Conservation (phyloP, 2,329 filamentous ascomycete species). For the Cytospora mali region DNA sequence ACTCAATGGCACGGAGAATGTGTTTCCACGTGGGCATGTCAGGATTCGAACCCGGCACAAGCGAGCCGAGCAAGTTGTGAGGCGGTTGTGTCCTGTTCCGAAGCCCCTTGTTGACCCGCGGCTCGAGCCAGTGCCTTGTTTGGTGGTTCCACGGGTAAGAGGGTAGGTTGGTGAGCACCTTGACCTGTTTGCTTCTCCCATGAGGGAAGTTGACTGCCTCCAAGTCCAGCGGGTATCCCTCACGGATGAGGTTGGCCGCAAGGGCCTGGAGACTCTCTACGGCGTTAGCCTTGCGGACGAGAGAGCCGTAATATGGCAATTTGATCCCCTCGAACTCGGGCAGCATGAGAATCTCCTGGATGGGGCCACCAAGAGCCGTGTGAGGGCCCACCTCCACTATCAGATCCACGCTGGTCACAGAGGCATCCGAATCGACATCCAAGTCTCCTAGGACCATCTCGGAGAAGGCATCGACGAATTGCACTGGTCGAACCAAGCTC, state of each 20-base stretch:
- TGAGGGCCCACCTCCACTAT: conserved; percentile 54
- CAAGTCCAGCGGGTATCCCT: not conserved
- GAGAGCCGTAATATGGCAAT: not conserved
- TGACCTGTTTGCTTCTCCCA: conserved; percentile 26
- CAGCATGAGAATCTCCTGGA: conserved; percentile 51
- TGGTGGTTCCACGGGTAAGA: conserved; percentile 51
- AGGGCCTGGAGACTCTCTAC: not conserved
- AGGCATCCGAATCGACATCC: not conserved
- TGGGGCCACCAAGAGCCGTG: conserved; percentile 50
- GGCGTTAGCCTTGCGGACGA: not conserved
- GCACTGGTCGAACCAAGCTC: not conserved
- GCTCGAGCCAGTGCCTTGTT: conserved; percentile 43
- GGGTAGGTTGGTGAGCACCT: conserved; percentile 41
- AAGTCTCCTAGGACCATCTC: not conserved
- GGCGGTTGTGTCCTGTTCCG: conserved; percentile 39
- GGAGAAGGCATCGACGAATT: not conserved
- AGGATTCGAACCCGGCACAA: conserved; percentile 36
- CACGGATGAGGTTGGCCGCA: not conserved
- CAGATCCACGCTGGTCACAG: conserved; percentile 38
- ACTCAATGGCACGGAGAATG: conserved; percentile 31
- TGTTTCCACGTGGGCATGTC: conserved; percentile 39
- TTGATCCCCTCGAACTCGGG: conserved; percentile 14
- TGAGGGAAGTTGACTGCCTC: conserved; percentile 34
- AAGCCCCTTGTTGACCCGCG: conserved; percentile 38
- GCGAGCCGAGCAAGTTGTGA: conserved; percentile 44